Evolutionary conservation across 2,329 filamentous ascomycete species (phyloP).

Genomic region (Fusarium lateritium): DNA sequence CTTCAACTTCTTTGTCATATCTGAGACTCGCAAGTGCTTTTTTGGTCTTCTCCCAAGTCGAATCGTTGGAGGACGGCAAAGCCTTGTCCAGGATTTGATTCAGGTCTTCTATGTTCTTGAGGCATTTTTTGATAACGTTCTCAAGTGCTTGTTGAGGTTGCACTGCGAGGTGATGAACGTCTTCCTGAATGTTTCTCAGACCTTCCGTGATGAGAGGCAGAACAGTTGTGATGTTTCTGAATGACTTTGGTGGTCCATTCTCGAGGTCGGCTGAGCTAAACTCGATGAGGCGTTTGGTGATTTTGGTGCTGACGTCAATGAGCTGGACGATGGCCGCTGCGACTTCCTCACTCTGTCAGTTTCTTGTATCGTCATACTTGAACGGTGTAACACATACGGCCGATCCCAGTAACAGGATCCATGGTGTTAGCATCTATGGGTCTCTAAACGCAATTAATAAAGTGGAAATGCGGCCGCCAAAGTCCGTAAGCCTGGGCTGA

Average conservation of each 20-base stretch:
- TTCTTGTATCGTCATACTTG: rapidly evolving
- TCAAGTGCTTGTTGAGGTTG: background rate
- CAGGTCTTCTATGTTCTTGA: background rate
- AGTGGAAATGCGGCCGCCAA: no score
- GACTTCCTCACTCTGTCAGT: background rate
- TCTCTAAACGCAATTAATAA: no score
- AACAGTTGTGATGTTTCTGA: background rate
- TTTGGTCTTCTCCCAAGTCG: background rate
- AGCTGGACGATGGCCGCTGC: background rate
- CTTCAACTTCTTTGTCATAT: background rate
- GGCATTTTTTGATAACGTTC: background rate
- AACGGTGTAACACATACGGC: background rate
- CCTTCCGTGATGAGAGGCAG: background rate
- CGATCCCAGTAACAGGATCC: background rate
- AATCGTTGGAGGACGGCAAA: background rate
- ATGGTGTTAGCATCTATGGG: background rate
- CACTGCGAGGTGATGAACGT: background rate
- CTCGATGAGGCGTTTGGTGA: background rate
- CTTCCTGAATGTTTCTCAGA: background rate
- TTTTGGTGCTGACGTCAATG: background rate
- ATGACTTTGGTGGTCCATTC: background rate
- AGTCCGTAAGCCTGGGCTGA: no score
- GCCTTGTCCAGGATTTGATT: background rate
- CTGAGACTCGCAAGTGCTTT: background rate
- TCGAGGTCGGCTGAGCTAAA: background rate